Evolutionary conservation across 352 stramenopile genomes (phyloP).

Genomic region (Pythium scleroteichum): DNA sequence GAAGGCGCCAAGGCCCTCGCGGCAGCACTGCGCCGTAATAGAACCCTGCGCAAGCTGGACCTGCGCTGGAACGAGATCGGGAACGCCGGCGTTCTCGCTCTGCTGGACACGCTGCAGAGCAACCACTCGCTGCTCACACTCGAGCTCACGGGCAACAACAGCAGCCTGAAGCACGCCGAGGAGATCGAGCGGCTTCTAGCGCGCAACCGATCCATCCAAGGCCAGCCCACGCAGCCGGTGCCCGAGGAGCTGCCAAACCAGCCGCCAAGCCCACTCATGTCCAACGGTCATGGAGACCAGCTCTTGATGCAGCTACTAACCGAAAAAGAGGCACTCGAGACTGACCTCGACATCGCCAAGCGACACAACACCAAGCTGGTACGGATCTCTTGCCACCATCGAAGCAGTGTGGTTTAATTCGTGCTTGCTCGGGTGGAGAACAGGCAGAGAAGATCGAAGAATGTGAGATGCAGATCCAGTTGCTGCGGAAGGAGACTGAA

Average conservation of each 20-base stretch:
- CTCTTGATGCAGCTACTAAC: conserved; percentile 64
- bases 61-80: conserved; percentile 84
- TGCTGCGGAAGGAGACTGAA: conserved; percentile 46
- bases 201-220: conserved; percentile 58
- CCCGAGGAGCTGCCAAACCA: conserved; percentile 8
- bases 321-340: conserved; percentile 68
- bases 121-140: conserved; percentile 65
- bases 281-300: conserved; percentile 38
- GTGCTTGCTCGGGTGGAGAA: neutral
- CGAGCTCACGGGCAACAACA: conserved; percentile 79
- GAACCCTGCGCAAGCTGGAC: conserved; percentile 70
- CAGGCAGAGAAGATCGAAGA: conserved; percentile 62
- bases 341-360: conserved; percentile 37
- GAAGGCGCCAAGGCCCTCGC: conserved; percentile 73
- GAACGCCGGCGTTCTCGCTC: conserved; percentile 66
- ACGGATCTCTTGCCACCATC: neutral
- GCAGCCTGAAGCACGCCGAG: conserved; percentile 64
- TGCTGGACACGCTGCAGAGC: conserved; percentile 69
- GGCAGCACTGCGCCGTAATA: conserved; percentile 54
- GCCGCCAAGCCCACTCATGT: conserved; percentile 25
- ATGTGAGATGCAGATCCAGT: conserved; percentile 43
- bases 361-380: conserved; percentile 55
- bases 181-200: conserved; percentile 60
- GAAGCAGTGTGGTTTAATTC: neutral
- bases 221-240: conserved; percentile 10